Conservation (phyloP, 306 rosid species). For the Pterocarpus santalinus region DNA sequence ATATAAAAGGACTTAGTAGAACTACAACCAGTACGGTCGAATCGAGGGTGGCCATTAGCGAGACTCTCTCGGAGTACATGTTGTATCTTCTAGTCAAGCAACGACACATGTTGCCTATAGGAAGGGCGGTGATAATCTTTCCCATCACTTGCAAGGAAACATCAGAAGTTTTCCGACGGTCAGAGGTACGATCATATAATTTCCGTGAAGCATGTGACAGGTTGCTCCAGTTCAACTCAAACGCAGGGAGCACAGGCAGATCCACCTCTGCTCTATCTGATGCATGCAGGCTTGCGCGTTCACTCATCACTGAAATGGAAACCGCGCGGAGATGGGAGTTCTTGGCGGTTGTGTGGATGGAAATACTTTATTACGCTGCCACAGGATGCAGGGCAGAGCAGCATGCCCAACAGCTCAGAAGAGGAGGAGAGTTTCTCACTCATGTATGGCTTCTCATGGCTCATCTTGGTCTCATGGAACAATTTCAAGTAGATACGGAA, state of each 20-base stretch:
- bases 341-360: slow-evolving; percentile 12
- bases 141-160: neutral
- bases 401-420: slow-evolving; percentile 39
- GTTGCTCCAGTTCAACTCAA: neutral
- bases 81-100: slow-evolving; percentile 4
- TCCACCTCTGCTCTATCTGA: slow-evolving; percentile 13
- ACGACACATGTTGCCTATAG: slow-evolving; percentile 13
- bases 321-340: slow-evolving; percentile 4
- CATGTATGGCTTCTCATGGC: slow-evolving; percentile 41
- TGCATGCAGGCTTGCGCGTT: slow-evolving; percentile 13
- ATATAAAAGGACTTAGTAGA: neutral
- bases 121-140: neutral
- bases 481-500: neutral
- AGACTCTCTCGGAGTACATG: slow-evolving; percentile 19
- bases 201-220: neutral
- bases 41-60: neutral
- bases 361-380: slow-evolving; percentile 23
- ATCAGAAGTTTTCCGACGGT: neutral
- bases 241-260: neutral
- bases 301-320: neutral
- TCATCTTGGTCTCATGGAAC: slow-evolving; percentile 32
- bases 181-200: neutral
- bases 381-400: neutral
- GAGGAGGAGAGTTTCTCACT: slow-evolving; percentile 36
- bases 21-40: neutral